phyloP scores from a whole-genome alignment of 371 early-diverging fungal genomes.

The Chytridium lagenaria region DNA sequence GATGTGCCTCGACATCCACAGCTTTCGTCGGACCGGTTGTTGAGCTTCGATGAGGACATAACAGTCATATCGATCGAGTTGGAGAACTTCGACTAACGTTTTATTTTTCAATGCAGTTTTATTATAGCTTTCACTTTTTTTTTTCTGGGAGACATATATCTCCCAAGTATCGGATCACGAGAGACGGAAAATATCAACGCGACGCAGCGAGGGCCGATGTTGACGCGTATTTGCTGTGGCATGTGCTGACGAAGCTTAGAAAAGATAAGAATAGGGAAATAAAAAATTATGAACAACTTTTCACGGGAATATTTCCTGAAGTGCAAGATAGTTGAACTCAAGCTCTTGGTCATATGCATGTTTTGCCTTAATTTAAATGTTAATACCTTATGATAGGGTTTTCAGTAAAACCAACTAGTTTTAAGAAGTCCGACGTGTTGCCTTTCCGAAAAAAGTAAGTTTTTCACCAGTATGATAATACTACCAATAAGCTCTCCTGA shows the following conservation, averaged over 20 bases:
- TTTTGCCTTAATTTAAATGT: background rate
- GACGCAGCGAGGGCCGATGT: background rate
- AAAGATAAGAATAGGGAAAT: background rate
- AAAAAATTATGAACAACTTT: background rate
- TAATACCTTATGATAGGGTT: background rate
- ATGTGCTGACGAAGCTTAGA: background rate
- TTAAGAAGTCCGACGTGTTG: constrained; percentile 23
- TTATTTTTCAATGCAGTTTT: no score
- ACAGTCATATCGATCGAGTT: no score
- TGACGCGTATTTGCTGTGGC: constrained; percentile 4
- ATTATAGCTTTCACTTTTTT: no score
- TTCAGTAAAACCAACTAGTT: constrained; percentile 21
- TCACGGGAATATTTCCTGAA: constrained; percentile 12
- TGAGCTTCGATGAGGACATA: no score
- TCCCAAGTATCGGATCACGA: no score
- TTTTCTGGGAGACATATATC: no score
- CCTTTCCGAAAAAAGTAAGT: constrained; percentile 7
- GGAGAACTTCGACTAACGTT: no score
- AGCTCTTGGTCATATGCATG: constrained; percentile 10
- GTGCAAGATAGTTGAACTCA: background rate
- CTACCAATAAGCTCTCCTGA: constrained; percentile 28
- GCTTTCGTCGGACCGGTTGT: no score
- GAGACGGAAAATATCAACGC: no score
- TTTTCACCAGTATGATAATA: background rate
- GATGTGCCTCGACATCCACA: no score